Evolutionary conservation across 306 rosid genomes (phyloP), one percentile per base, ranked within the genome.

Genomic region (Begonia loranthoides): DNA sequence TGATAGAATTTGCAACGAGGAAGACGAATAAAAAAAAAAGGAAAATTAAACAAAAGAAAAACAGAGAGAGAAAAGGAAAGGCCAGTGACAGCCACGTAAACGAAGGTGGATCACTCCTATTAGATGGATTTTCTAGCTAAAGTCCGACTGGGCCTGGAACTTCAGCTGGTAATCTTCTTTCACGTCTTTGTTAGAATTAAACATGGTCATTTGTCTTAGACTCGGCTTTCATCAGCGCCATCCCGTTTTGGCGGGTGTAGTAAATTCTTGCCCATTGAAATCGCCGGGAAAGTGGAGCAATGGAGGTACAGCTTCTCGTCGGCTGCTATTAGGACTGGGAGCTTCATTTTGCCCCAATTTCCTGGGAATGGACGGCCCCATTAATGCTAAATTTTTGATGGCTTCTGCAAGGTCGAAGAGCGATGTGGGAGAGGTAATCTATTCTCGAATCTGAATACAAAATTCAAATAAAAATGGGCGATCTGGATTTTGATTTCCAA

Each of bases 381-480:
- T 55, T 13, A 64, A 65, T 52, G 47, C 17, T 60, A 81, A 69
- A 3, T 66, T 80, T 73, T 81, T 85, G 69, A 52, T 60, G 53
- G 92, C 92, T 46, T 76, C 75, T 49, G 92, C 95, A 3, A 70
- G 80, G 49, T 66, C 62, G 10, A 69, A 54, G 24, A 60, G 58
- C 50, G 59, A 84, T 21, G 77, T 81, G 11, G 82, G 76, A 63
- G 66, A 85, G 92, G 95, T 78, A 34, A 54, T 11, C 39, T 58
- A 10, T 60, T 60, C 70, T 45, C 43, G 17, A 15, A n/a, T 17
- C 9, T 17, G 12, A 13, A 5, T 33, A 13, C 14, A 17, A 13
- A 15, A n/a, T 19, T 15, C 9, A 12, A 21, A 51, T 10, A 3
- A 38, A 15, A 3, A 1, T 43, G 14, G 14, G 13, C 46, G 0